Evolutionary conservation across 192 early-diverging fungal genomes (phyloP), one percentile per base, ranked within the genome.

Genomic region (Coemansia sp.): DNA sequence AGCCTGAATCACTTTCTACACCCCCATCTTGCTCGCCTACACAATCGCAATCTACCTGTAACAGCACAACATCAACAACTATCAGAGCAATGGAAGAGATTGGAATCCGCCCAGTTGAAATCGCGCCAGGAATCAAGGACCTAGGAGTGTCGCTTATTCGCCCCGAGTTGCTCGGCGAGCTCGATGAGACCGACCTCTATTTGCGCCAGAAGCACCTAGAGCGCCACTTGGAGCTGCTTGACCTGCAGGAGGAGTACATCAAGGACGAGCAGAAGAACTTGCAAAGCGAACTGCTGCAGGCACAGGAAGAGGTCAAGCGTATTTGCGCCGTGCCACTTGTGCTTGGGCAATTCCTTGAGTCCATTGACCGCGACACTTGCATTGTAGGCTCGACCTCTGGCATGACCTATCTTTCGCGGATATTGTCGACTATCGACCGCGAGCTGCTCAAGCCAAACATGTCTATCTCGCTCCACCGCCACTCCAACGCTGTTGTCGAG

Each of bases 221-320:
- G 66, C 88, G 93, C 37, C 93, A 97, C 72, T 78, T 97, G 18
- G 97, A 99, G 81, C 92, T 99, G 67, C 82, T 99, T 42, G 91
- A 94, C 57, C 84, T 99, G 26, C 95, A 99, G 84, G 95, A 99
- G 75, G 95, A 98, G 77, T 99, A 98, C 79, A 99, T 99, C 79
- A 97, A 97, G 83, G 94, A 96, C 71, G 96, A 99, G 79, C 94
- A 96, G 85, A 93, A 95, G 84, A 96, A 98, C 78, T 70, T 99
- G 58, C 94, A 97, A 74, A 85, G 92, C 43, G 97, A 99, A 70
- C 84, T 99, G 56, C 84, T 97, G 45, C 88, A 94, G 34, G 95
- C 97, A 23, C 92, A 95, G 76, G 96, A 97, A 68, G 95, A 99
- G 79, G 96, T 99, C 31, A 97, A 98, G 84, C 89, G 97, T 55